Percentiles rank a stretch among this genome's conserved stretches.
Evolutionary conservation across 2,329 filamentous ascomycete species (phyloP).

Genomic region (Westerdykella aurantiaca): DNA sequence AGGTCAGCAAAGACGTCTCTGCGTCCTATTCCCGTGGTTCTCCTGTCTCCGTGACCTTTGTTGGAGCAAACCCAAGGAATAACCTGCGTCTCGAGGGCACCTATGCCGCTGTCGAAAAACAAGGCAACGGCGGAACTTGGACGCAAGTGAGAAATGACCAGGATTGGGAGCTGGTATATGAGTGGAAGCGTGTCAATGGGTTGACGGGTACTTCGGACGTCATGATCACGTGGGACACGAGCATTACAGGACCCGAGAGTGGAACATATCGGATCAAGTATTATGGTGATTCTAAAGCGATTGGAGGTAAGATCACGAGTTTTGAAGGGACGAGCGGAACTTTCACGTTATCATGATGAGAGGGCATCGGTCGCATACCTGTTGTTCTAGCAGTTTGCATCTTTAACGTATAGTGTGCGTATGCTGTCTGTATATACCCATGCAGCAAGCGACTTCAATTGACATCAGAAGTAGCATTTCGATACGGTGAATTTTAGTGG

Average conservation of each 20-base stretch:
- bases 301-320: slow-evolving; percentile 54
- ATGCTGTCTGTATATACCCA: too few species aligned
- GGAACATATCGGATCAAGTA: slow-evolving; percentile 78
- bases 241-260: slow-evolving; percentile 38
- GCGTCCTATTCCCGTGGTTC: slow-evolving; percentile 56
- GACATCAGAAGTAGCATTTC: too few species aligned
- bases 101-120: slow-evolving; percentile 68
- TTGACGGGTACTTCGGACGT: slow-evolving; percentile 72
- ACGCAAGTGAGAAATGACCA: slow-evolving; percentile 61
- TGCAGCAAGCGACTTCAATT: too few species aligned
- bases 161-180: slow-evolving; percentile 79
- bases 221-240: slow-evolving; percentile 71
- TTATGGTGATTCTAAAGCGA: slow-evolving; percentile 72
- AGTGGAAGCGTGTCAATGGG: slow-evolving; percentile 68
- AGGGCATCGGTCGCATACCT: neutral
- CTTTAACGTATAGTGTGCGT: too few species aligned
- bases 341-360: slow-evolving; percentile 14
- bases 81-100: slow-evolving; percentile 74
- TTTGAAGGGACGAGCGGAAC: slow-evolving; percentile 50
- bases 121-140: slow-evolving; percentile 54
- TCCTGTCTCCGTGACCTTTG: slow-evolving; percentile 62
- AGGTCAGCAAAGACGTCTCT: slow-evolving; percentile 53
- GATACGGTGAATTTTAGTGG: too few species aligned
- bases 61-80: slow-evolving; percentile 86
- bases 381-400: too few species aligned